Percentiles rank a stretch among this genome's conserved stretches.
Conservation (phyloP, 164 flowering plant genomes). For the Paratinospora sagittata region DNA sequence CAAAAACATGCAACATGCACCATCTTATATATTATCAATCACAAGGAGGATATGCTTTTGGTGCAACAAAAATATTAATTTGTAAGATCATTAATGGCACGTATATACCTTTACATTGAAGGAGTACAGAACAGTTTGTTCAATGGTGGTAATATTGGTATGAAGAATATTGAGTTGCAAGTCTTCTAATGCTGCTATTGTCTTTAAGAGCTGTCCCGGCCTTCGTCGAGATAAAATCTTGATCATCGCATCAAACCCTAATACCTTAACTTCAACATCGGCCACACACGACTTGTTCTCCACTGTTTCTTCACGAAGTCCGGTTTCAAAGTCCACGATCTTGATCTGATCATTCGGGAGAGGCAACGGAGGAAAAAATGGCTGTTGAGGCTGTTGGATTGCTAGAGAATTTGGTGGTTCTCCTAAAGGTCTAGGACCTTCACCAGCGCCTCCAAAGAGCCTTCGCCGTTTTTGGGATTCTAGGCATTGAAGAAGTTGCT, state of each 20-base stretch:
- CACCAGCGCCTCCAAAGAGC: conserved; percentile 36
- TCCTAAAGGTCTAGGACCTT: conserved; percentile 28
- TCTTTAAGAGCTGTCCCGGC: conserved; percentile 78
- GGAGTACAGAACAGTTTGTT: conserved; percentile 93
- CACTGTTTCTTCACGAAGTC: conserved; percentile 59
- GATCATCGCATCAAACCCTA: conserved; percentile 85
- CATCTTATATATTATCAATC: no score
- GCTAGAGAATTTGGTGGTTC: conserved; percentile 32
- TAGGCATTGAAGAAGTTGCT: conserved; percentile 86
- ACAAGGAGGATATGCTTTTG: no score
- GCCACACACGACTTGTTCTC: conserved; percentile 83
- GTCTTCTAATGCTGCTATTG: conserved; percentile 82
- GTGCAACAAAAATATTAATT: neutral
- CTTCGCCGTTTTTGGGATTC: conserved; percentile 87
- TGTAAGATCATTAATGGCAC: no score
- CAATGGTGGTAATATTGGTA: conserved; percentile 91
- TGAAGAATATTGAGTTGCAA: conserved; percentile 78
- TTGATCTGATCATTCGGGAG: conserved; percentile 37
- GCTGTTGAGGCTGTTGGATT: conserved; percentile 32
- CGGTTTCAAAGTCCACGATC: conserved; percentile 33
- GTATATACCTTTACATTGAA: conserved; percentile 77
- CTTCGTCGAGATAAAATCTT: conserved; percentile 79
- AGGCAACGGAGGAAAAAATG: conserved; percentile 37
- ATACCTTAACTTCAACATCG: conserved; percentile 77
- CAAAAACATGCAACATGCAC: no score